Evolutionary conservation across 1,284 basidiomycete species (phyloP).

Genomic region (Rhodotorula sp.): DNA sequence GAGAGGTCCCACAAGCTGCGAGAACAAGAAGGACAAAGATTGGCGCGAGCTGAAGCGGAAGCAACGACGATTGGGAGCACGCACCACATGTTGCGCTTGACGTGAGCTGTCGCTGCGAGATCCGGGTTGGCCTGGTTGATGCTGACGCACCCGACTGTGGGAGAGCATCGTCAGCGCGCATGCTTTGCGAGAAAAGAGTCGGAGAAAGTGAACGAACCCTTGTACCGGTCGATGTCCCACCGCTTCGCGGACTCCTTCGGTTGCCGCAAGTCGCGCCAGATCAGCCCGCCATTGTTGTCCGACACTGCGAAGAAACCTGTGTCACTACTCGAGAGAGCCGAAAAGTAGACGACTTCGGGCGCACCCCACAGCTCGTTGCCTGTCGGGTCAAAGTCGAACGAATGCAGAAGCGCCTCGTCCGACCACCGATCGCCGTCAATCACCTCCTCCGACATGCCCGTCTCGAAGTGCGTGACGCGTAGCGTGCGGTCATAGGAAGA

Average conservation of each 20-base stretch:
- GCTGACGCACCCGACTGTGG: constrained; percentile 39
- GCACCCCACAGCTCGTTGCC: constrained; percentile 48
- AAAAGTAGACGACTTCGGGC: background rate
- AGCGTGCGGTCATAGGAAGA: constrained; percentile 54
- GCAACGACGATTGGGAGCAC: background rate
- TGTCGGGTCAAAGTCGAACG: constrained; percentile 51
- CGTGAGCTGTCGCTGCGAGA: constrained; percentile 40
- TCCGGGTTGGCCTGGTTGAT: constrained; percentile 41
- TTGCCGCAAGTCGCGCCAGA: constrained; percentile 51
- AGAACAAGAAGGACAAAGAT: too few relatives aligned
- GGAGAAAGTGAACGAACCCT: background rate
- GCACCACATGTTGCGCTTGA: constrained; percentile 36
- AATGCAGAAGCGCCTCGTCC: constrained; percentile 47
- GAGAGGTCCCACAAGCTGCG: constrained; percentile 42
- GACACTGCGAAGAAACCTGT: constrained; percentile 26
- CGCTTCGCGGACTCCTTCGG: constrained; percentile 34
- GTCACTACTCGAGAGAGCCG: background rate
- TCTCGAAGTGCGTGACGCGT: constrained; percentile 50
- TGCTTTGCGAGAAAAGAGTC: too few relatives aligned
- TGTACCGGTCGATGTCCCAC: constrained; percentile 38
- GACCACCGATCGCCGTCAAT: constrained; percentile 46
- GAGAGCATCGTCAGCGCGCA: background rate
- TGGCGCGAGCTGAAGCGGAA: background rate
- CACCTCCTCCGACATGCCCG: constrained; percentile 49
- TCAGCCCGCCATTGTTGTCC: constrained; percentile 53